These are phyloP conservation scores for Nyctanthes arbortristis DNA, from an alignment of 257 asterid genomes.

Conservation along the genomic window DNA sequence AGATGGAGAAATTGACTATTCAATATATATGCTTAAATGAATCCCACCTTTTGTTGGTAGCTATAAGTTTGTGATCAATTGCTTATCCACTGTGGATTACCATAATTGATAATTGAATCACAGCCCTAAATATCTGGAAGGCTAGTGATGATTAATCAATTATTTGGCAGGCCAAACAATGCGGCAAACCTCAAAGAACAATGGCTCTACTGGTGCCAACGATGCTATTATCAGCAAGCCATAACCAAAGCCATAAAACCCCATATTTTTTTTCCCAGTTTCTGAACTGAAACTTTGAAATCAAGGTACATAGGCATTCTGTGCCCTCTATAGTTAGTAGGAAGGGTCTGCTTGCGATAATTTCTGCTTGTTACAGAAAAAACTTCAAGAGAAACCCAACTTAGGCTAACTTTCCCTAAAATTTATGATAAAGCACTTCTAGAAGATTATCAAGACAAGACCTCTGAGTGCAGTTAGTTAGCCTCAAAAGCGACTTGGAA, in stretches of 20 bases:
- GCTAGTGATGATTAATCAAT: not conserved
- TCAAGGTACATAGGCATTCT: too few relatives aligned
- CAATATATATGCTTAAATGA: too few relatives aligned
- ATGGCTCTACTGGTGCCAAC: conserved; percentile 14
- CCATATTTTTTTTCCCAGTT: not conserved
- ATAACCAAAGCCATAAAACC: not conserved
- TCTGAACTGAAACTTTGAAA: not conserved
- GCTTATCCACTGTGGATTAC: conserved; percentile 5
- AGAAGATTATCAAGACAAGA: too few relatives aligned
- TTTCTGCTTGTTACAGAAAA: too few relatives aligned
- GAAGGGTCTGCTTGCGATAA: too few relatives aligned
- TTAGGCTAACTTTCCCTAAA: too few relatives aligned
- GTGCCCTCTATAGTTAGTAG: too few relatives aligned
- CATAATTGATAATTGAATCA: conserved; percentile 22
- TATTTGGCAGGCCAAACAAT: conserved; percentile 8
- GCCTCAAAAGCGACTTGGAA: too few relatives aligned
- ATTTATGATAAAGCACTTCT: too few relatives aligned
- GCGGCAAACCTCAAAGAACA: not conserved
- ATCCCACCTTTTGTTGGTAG: conserved; percentile 2
- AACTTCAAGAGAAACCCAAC: too few relatives aligned
- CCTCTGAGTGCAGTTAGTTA: too few relatives aligned
- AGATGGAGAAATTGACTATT: not conserved
- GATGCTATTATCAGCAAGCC: not conserved
- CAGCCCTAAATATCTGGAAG: conserved; percentile 2
- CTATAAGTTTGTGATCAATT: not conserved